Evolutionary conservation across 2,329 filamentous ascomycete species (phyloP), one percentile per base, ranked within the genome.

Genomic region (Mariannaea elegans): DNA sequence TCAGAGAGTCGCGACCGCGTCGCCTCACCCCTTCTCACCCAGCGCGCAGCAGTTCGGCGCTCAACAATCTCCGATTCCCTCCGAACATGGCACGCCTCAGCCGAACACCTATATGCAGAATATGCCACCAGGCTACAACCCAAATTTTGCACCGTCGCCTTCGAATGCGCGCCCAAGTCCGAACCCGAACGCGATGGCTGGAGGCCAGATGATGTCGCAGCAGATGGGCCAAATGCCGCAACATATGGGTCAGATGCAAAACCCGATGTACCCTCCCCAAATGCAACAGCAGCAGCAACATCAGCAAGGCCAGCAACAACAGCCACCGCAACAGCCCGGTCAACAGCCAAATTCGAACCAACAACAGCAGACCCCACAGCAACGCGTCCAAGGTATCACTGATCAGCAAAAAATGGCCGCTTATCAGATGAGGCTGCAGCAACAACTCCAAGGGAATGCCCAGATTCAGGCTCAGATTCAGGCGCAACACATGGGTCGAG

Each of bases 11-110:
- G 90, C 93, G 65, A 97, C 94, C 44, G 90, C 93, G 41, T 98
- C 95, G 29, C 94, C 95, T 3, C 94, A 95, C 76, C 92, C 93
- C 1, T 97, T 96, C 75, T 94, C 91, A 2, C 91, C 91, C 14
- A 88, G 89, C 57, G 84, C 86, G 29, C 89, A 90, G 67, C 90
- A 91, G 71, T 91, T 92, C 69, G 85, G 82, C 34, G 78, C 85
- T 14, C 91, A 94, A 71, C 84, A 89, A 60, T 95, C 92, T 3
- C 91, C 92, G 10, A 87, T 90, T 14, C 87, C 90, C 5, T 90
- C 91, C 21, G 91, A 95, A 63, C 90, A 92, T 68, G 84, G 87
- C 56, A 93, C 91, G 8, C 90, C 91, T 0, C 91, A 94, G 72
- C 90, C 88, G 39, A 88, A 84, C 64, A 82, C 84, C n/a, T 93